Base-by-base conservation (phyloP, 1,284 basidiomycete species). In the Ceratobasidium sp. region DNA sequence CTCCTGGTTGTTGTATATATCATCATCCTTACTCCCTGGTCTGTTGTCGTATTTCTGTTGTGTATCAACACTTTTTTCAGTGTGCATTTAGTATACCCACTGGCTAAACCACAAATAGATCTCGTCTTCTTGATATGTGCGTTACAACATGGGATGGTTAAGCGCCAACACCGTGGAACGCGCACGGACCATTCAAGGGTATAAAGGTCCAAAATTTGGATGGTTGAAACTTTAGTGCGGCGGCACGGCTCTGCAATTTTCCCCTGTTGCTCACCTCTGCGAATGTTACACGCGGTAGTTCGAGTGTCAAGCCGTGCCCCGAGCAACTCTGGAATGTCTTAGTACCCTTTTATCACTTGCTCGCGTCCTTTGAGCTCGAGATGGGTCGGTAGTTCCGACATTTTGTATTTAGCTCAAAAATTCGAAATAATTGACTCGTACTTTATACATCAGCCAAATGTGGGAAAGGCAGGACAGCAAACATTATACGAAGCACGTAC, bases 311-410 rank as follows among this genome's bases (percentile, higher is more conserved):
- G 88, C 85, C 84, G 89, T 90, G 91, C 84, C 83, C 83, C 84
- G 90, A 92, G 76, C 76, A 82, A 89, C 74, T 73, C 77, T 71
- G 48, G 90, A 88, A 89, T 88, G 84, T 92, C 91, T 92, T 78
- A 92, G 90, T 65, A 92, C 91, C 90, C 89, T 82, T 75, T 83
- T 83, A 83, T 84, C 83, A 76, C 76, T 79, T 75, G 77, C 74
- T 74, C 74, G 69, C 72, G 39, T 73, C 64, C 43, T 52, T 75
- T 77, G 81, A 80, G 81, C 84, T 81, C 83, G 80, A 77, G 88
- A 87, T 82, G 91, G 91, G 91, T 90, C 89, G 91, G 91, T 88
- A 84, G 89, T 88, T 88, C 87, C 84, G 83, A 91, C 88, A 92
- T 34, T 82, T 77, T 75, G 62, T 72, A n/a, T 26, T 16, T 53